A percentile compares a stretch with the other conserved stretches of the same genome.
Conservation (phyloP, 2,329 filamentous ascomycete species). For the Lecanicillium sp. region DNA sequence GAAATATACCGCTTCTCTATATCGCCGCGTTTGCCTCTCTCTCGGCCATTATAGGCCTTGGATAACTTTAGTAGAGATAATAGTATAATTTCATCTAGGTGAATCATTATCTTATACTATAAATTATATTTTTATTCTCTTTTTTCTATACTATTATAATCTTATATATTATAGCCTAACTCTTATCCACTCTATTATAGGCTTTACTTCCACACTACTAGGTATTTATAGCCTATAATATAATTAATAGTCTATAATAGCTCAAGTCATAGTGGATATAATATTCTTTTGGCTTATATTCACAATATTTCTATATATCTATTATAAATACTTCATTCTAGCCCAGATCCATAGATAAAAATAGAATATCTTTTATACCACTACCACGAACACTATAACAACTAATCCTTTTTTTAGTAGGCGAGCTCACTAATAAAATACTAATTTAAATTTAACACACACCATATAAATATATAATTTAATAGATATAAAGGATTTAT, state of each 20-base stretch:
- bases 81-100: not conserved
- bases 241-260: not conserved
- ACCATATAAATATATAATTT: too few species aligned
- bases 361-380: too few species aligned
- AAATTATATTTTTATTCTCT: not conserved
- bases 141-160: not conserved
- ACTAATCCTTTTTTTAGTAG: too few species aligned
- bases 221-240: not conserved
- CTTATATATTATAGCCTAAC: not conserved
- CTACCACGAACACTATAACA: too few species aligned
- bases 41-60: slow-evolving; percentile 15
- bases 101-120: not conserved
- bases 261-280: not conserved
- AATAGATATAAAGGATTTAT: too few species aligned
- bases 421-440: too few species aligned
- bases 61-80: not conserved
- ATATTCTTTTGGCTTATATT: not conserved
- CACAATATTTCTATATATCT: too few species aligned
- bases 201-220: not conserved
- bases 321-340: too few species aligned
- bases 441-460: too few species aligned
- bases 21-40: not conserved
- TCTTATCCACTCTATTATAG: not conserved
- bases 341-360: too few species aligned
- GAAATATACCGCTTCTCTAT: not conserved